A percentile compares a stretch with the other conserved stretches of the same genome.
These are phyloP conservation scores for Pseudogymnoascus sp. DNA, from an alignment of 2,329 filamentous ascomycete species.

Conservation along the genomic window DNA sequence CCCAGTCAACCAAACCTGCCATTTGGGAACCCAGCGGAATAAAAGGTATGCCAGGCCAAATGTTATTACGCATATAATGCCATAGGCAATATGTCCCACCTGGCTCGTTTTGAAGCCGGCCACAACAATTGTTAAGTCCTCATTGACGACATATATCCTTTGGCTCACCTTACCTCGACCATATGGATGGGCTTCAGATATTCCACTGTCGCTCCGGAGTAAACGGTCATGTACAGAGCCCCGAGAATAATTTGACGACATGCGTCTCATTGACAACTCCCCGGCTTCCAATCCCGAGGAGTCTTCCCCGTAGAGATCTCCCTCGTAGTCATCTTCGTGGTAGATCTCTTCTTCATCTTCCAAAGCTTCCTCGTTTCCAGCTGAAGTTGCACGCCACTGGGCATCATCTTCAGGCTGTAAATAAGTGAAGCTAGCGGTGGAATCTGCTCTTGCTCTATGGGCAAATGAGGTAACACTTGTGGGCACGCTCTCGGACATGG, in stretches of 20 bases:
- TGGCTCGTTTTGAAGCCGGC: slow-evolving; percentile 79
- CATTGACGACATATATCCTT: slow-evolving; percentile 86
- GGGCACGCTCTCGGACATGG: slow-evolving; percentile 90
- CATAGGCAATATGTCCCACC: slow-evolving; percentile 60
- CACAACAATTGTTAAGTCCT: slow-evolving; percentile 89
- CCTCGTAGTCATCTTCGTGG: slow-evolving; percentile 30
- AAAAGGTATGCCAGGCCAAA: slow-evolving; percentile 74
- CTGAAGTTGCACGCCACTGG: slow-evolving; percentile 31
- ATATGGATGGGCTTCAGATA: slow-evolving; percentile 56
- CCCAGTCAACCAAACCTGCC: slow-evolving; percentile 72
- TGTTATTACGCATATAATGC: slow-evolving; percentile 61
- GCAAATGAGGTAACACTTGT: slow-evolving; percentile 88
- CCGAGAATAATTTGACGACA: slow-evolving; percentile 53
- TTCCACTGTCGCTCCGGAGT: slow-evolving; percentile 60
- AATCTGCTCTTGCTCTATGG: slow-evolving; percentile 73
- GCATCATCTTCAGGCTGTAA: slow-evolving; percentile 64
- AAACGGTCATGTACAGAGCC: slow-evolving; percentile 55
- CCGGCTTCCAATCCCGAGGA: slow-evolving; percentile 28
- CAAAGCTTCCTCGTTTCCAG: slow-evolving; percentile 24
- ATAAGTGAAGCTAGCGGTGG: slow-evolving; percentile 81
- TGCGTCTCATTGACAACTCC: slow-evolving; percentile 44
- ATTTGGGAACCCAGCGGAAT: slow-evolving; percentile 81
- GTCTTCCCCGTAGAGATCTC: slow-evolving; percentile 25
- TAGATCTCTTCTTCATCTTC: slow-evolving; percentile 32
- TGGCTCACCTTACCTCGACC: slow-evolving; percentile 63